These are phyloP conservation scores for Ophiostoma novo-ulmi DNA, from an alignment of 2,329 filamentous ascomycete species.

Conservation along the genomic window DNA sequence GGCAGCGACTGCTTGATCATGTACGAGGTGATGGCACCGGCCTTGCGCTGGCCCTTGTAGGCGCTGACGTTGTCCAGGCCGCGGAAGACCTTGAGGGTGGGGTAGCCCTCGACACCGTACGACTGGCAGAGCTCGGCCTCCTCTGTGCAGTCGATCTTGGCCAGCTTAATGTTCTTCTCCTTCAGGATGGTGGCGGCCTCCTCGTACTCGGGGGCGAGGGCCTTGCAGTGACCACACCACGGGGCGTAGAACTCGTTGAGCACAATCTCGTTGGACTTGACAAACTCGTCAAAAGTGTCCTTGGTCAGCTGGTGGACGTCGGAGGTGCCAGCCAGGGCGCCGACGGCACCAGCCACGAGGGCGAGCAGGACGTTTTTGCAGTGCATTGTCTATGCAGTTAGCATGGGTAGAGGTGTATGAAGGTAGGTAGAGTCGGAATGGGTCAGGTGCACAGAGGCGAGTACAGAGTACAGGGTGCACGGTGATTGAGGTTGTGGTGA, in stretches of 20 bases:
- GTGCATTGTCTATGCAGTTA: neutral
- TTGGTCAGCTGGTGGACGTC: constrained; percentile 82
- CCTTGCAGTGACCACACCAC: constrained; percentile 82
- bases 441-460: neutral
- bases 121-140: constrained; percentile 86
- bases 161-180: constrained; percentile 80
- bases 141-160: constrained; percentile 92
- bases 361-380: constrained; percentile 42
- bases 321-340: constrained; percentile 50
- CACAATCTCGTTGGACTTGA: constrained; percentile 80
- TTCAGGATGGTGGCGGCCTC: constrained; percentile 77
- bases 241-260: constrained; percentile 66
- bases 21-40: constrained; percentile 70
- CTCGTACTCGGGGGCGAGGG: constrained; percentile 88
- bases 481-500: neutral
- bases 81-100: constrained; percentile 98
- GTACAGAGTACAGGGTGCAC: neutral
- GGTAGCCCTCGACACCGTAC: constrained; percentile 93
- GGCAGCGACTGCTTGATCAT: constrained; percentile 98
- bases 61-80: constrained; percentile 73
- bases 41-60: constrained; percentile 87
- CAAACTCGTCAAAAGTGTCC: constrained; percentile 80
- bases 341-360: constrained; percentile 48
- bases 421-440: neutral
- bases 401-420: neutral